Base-by-base conservation (phyloP, 768 basidiomycete genomes). In the Naganishia vishniacii region DNA sequence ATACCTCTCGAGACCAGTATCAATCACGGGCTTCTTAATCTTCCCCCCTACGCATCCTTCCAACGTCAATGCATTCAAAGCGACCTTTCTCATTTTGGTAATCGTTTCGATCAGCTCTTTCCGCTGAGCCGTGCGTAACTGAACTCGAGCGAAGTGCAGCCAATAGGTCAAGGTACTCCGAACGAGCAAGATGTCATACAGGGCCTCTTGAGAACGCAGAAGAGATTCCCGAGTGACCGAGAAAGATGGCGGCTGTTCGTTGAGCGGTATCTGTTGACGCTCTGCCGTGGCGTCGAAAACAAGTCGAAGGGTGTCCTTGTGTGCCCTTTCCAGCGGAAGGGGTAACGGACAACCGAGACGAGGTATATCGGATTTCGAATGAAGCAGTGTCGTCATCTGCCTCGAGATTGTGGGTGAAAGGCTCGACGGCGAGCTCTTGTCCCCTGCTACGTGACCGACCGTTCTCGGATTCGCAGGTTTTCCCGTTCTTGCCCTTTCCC, bases 91-190 rank as follows among this genome's bases (percentile, higher is more conserved):
- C 13, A 37, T 40, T 16, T 56, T 56, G 20, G 8, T 20, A 29
- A 56, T 40, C 12, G 34, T 16, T 5, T 56, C 23, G 53, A 56
- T 26, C 20, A 56, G 34, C 37, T 41, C 53, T 26, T 56, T 37
- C 20, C 37, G 34, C 23, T 56, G 53, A 20, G 34, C 5, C 34
- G 37, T 56, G 18, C 40, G 20, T 13, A 37, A 13, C 23, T 56
- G 32, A 20, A 56, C 53, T 20, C 40, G 12, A 20, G 53, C n/a
- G 15, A 25, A 56, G 20, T 56, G 53, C 34, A 56, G 23, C 53
- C 53, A 56, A 34, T 56, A 56, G n/a, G 53, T 56, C 53, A 56
- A 56, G 7, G 53, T 56, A n/a, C 53, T 56, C 15, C 53, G n/a
- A 6, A 56, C n/a, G 16, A 34, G 53, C 9, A 56, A 18, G 13